Percentiles rank a stretch among this genome's conserved stretches.
Conservation (phyloP, 2,329 filamentous ascomycete species). For the Cladosporium sp. region DNA sequence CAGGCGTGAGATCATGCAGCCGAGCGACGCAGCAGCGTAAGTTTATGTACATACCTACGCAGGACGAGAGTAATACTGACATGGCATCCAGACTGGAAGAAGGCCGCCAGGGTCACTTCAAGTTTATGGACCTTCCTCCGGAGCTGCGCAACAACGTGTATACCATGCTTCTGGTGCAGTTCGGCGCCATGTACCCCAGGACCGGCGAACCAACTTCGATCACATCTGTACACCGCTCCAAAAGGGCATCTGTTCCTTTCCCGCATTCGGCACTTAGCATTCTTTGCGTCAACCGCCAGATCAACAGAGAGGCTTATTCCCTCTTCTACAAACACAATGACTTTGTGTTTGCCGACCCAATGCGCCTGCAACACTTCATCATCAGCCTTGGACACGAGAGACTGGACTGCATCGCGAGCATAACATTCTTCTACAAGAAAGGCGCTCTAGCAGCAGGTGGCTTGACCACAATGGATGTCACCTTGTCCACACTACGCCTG, state of each 20-base stretch:
- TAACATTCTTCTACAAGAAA: background rate
- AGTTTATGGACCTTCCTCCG: slow-evolving; percentile 24
- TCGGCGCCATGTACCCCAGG: background rate
- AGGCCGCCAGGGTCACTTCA: background rate
- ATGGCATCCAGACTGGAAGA: too few relatives aligned
- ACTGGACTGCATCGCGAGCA: background rate
- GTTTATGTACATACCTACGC: background rate
- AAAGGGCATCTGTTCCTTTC: background rate
- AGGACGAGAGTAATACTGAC: too few relatives aligned
- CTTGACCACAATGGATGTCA: background rate
- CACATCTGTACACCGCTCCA: background rate
- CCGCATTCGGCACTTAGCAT: slow-evolving; percentile 32
- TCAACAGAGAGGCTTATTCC: slow-evolving; percentile 43
- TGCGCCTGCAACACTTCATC: background rate
- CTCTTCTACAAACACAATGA: slow-evolving; percentile 44
- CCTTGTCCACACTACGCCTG: background rate
- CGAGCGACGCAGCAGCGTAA: background rate
- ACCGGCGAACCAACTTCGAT: background rate
- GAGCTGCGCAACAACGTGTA: slow-evolving; percentile 36
- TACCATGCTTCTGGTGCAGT: background rate
- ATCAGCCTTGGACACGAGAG: background rate
- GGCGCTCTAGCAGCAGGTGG: background rate
- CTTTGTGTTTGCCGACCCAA: slow-evolving; percentile 27
- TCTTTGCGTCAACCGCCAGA: slow-evolving; percentile 40
- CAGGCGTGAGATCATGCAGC: background rate